Evolutionary conservation across 495 filamentous ascomycete genomes (phyloP).

Genomic region (Aspergillus baeticus): DNA sequence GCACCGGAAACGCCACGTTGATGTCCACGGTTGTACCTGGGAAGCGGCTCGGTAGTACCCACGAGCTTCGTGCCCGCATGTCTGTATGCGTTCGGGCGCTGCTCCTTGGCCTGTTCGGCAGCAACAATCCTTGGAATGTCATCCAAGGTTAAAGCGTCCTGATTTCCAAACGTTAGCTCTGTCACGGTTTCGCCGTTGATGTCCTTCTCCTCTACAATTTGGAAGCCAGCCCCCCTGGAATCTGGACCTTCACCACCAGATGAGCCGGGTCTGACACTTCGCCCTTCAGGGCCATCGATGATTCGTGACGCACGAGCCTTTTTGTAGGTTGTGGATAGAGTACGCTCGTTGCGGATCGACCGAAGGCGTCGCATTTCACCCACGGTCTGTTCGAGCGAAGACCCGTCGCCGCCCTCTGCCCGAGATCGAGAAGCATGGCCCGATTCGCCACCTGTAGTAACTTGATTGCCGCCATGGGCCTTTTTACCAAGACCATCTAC

Average conservation of each 20-base stretch:
- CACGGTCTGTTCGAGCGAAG: conserved; percentile 91
- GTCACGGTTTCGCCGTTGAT: conserved; percentile 67
- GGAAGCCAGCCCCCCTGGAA: conserved; percentile 58
- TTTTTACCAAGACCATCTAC: conserved; percentile 71
- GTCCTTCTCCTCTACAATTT: conserved; percentile 87
- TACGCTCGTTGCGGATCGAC: conserved; percentile 90
- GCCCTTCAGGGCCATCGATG: conserved; percentile 85
- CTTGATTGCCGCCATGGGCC: conserved; percentile 63
- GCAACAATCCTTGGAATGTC: conserved; percentile 98
- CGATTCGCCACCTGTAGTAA: conserved; percentile 37
- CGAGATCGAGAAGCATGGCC: conserved; percentile 71
- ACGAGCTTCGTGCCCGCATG: conserved; percentile 76
- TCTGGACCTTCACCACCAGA: conserved; percentile 65
- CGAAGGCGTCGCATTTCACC: conserved; percentile 89
- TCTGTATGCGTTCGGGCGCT: conserved; percentile 78
- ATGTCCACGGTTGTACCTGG: conserved; percentile 71
- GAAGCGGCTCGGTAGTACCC: conserved; percentile 57
- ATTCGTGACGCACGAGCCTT: conserved; percentile 89
- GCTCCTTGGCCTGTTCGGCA: conserved; percentile 90
- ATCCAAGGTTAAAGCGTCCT: conserved; percentile 89
- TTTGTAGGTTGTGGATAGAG: conserved; percentile 85
- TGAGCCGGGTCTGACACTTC: conserved; percentile 73
- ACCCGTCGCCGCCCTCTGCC: conserved; percentile 62
- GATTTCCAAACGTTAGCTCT: conserved; percentile 80
- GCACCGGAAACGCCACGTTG: conserved; percentile 73